A percentile compares a stretch with the other conserved stretches of the same genome.
Evolutionary conservation across 2,329 filamentous ascomycete genomes (phyloP).

Genomic region (Helicocarpus griseus): DNA sequence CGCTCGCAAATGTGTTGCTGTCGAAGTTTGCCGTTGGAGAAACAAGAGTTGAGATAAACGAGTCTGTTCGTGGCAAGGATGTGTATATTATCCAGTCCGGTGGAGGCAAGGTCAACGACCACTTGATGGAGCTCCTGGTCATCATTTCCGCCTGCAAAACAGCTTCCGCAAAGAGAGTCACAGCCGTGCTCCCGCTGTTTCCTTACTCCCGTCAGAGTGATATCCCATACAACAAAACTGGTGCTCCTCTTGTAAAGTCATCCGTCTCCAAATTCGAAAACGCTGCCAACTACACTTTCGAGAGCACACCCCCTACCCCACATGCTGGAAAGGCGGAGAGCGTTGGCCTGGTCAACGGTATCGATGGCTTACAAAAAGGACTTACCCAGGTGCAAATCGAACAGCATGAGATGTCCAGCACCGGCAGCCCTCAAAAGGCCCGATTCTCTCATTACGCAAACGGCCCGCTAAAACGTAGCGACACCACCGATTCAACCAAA

Average conservation of each 20-base stretch:
- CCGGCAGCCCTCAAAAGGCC: slow-evolving; percentile 34
- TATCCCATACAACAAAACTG: slow-evolving; percentile 90
- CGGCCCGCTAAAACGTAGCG: slow-evolving; percentile 26
- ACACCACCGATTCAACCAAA: slow-evolving; percentile 29
- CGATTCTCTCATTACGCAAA: slow-evolving; percentile 31
- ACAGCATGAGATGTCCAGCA: slow-evolving; percentile 33
- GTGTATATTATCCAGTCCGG: slow-evolving; percentile 97
- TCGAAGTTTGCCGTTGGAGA: slow-evolving; percentile 92
- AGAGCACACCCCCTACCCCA: slow-evolving; percentile 82
- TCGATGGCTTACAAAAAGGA: slow-evolving; percentile 61
- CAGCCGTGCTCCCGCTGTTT: slow-evolving; percentile 87
- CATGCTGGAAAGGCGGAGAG: slow-evolving; percentile 61
- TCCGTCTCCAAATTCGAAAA: slow-evolving; percentile 30
- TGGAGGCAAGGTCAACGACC: slow-evolving; percentile 87
- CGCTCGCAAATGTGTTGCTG: slow-evolving; percentile 73
- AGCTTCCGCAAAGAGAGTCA: slow-evolving; percentile 84
- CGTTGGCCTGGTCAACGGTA: slow-evolving; percentile 55
- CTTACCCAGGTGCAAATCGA: slow-evolving; percentile 58
- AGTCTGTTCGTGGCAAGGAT: slow-evolving; percentile 95
- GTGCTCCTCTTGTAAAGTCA: slow-evolving; percentile 72
- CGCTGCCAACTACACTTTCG: slow-evolving; percentile 64
- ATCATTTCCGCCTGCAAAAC: slow-evolving; percentile 98
- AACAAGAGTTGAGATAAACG: slow-evolving; percentile 88
- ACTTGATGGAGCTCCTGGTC: slow-evolving; percentile 92
- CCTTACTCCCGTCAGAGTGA: slow-evolving; percentile 95